Evolutionary conservation across 2,329 filamentous ascomycete species (phyloP).

Genomic region (Blastomyces parvus): DNA sequence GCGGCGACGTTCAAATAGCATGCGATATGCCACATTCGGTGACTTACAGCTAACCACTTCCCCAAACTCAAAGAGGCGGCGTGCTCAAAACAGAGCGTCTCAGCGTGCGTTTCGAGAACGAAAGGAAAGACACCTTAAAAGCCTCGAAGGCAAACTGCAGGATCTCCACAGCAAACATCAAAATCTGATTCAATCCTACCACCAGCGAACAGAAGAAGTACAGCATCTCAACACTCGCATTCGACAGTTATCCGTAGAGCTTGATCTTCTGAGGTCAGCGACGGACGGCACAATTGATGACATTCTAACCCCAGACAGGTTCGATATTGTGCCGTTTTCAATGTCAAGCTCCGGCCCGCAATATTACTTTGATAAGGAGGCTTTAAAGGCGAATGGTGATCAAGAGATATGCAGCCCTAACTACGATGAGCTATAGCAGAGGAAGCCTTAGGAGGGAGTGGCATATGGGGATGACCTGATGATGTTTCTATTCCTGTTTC

Average conservation of each 20-base stretch:
- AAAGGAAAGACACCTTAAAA: conserved; percentile 78
- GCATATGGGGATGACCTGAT: not conserved
- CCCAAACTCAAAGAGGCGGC: conserved; percentile 59
- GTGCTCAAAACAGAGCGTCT: conserved; percentile 79
- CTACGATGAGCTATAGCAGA: not conserved
- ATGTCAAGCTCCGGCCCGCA: conserved; percentile 19
- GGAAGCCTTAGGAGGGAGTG: not conserved
- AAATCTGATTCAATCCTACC: conserved; percentile 25
- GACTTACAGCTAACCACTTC: conserved; percentile 11
- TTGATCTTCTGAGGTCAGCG: conserved; percentile 17
- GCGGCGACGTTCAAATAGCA: conserved; percentile 8
- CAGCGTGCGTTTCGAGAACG: conserved; percentile 81
- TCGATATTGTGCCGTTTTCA: conserved; percentile 21
- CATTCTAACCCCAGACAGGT: conserved; percentile 21
- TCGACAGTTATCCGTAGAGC: conserved; percentile 20
- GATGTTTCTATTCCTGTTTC: not conserved
- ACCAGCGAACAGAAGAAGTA: conserved; percentile 24
- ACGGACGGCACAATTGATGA: conserved; percentile 18
- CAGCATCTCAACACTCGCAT: conserved; percentile 21
- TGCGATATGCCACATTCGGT: not conserved
- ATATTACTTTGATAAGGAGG: conserved; percentile 20
- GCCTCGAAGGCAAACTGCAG: conserved; percentile 68
- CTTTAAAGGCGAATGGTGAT: conserved; percentile 19
- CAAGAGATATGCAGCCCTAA: conserved; percentile 14
- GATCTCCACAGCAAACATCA: conserved; percentile 42